phyloP scores from a whole-genome alignment of 2,329 filamentous ascomycete species.

The Tympanopsis confertula region DNA sequence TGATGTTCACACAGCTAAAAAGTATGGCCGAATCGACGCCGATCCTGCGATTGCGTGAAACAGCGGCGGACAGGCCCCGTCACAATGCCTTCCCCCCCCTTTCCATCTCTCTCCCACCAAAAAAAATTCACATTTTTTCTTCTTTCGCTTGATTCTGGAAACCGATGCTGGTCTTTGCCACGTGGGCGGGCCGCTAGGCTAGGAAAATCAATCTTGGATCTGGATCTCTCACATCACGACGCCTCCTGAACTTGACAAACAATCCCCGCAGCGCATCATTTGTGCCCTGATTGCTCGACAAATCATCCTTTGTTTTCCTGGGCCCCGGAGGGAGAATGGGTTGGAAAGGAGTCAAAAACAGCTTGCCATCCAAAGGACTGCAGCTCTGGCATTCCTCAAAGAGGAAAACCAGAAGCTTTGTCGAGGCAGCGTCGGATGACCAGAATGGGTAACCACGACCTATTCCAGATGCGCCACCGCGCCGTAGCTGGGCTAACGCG shows the following conservation, averaged over 20 bases:
- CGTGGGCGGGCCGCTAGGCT: no score
- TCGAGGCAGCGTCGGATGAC: constrained; percentile 6
- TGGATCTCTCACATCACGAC: no score
- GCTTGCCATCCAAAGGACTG: constrained; percentile 19
- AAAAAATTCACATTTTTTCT: no score
- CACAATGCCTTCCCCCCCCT: background rate
- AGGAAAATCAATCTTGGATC: no score
- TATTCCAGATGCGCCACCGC: no score
- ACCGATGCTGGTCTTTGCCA: no score
- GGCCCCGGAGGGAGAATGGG: constrained; percentile 15
- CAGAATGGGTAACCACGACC: constrained; percentile 3
- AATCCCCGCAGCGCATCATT: no score
- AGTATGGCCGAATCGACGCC: constrained; percentile 6
- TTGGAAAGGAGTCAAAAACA: constrained; percentile 23
- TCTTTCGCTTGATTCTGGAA: no score
- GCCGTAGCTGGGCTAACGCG: constrained; percentile 8
- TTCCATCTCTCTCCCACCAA: background rate
- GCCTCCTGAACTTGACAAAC: no score
- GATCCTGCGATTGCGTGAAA: constrained; percentile 3
- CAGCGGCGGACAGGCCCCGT: background rate
- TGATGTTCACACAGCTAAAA: background rate
- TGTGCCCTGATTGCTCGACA: no score
- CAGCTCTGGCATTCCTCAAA: constrained; percentile 17
- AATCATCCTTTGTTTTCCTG: no score
- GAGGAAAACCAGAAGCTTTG: constrained; percentile 9